Percentiles rank a stretch among this genome's conserved stretches.
These are phyloP conservation scores for Mariannaea sp. DNA, from an alignment of 2,329 filamentous ascomycete species.

Conservation along the genomic window DNA sequence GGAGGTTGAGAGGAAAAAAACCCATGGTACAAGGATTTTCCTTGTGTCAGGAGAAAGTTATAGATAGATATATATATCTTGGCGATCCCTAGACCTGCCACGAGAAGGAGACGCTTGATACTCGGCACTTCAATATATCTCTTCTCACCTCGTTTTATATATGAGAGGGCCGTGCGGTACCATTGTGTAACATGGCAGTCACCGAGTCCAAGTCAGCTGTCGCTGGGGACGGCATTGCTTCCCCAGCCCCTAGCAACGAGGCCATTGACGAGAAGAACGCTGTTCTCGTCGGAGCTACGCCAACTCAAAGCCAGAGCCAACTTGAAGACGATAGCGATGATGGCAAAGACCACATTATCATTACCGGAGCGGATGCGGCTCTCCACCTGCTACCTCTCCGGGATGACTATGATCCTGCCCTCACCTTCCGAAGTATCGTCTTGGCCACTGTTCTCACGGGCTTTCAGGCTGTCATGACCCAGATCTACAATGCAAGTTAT, in stretches of 20 bases:
- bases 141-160: no score
- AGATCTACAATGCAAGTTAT: slow-evolving; percentile 57
- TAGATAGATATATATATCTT: no score
- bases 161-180: not conserved
- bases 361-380: slow-evolving; percentile 57
- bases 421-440: slow-evolving; percentile 59
- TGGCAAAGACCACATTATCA: slow-evolving; percentile 51
- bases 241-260: slow-evolving; percentile 16
- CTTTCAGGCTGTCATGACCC: slow-evolving; percentile 60
- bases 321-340: slow-evolving; percentile 42
- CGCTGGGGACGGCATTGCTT: no score
- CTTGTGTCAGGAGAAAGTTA: no score
- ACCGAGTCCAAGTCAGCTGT: no score
- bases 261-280: slow-evolving; percentile 23
- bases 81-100: no score
- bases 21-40: no score
- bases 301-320: slow-evolving; percentile 18
- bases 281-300: slow-evolving; percentile 5
- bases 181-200: not conserved
- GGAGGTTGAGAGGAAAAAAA: no score
- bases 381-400: slow-evolving; percentile 54
- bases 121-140: no score
- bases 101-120: no score
- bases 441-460: slow-evolving; percentile 54
- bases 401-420: slow-evolving; percentile 55